phyloP scores from a whole-genome alignment of 495 filamentous ascomycete genomes.

The Podospora conica region DNA sequence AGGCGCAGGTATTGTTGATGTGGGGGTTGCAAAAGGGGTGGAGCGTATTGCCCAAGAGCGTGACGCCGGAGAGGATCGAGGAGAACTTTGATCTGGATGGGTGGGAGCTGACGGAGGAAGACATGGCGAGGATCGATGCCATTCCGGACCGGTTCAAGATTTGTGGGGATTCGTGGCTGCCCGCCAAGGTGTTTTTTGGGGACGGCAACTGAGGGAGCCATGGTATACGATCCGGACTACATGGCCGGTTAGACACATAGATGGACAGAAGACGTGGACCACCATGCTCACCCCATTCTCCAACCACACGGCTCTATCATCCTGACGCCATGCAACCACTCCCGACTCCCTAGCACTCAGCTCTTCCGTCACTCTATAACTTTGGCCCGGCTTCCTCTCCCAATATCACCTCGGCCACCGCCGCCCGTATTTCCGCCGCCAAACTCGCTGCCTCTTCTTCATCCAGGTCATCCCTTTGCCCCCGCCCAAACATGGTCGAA shows the following conservation, averaged over 20 bases:
- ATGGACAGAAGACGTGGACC: background rate
- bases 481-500: constrained; percentile 76
- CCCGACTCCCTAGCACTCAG: background rate
- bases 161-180: constrained; percentile 63
- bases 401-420: constrained; percentile 50
- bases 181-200: constrained; percentile 79
- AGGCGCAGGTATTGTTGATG: constrained; percentile 59
- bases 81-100: constrained; percentile 58
- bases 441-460: constrained; percentile 71
- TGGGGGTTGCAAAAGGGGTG: constrained; percentile 69
- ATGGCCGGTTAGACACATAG: background rate
- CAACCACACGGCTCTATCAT: background rate
- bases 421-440: constrained; percentile 54
- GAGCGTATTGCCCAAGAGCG: constrained; percentile 67
- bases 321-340: background rate
- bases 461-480: constrained; percentile 74
- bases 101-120: constrained; percentile 58
- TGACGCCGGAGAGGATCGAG: constrained; percentile 56
- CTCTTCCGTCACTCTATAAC: constrained; percentile 24
- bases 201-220: constrained; percentile 55
- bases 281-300: background rate
- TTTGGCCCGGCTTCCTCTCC: constrained; percentile 44
- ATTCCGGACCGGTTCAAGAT: constrained; percentile 69
- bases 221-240: background rate
- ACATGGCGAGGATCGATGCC: constrained; percentile 55